Base-by-base conservation (phyloP, 768 basidiomycete species). In the Baorangia bicolor region DNA sequence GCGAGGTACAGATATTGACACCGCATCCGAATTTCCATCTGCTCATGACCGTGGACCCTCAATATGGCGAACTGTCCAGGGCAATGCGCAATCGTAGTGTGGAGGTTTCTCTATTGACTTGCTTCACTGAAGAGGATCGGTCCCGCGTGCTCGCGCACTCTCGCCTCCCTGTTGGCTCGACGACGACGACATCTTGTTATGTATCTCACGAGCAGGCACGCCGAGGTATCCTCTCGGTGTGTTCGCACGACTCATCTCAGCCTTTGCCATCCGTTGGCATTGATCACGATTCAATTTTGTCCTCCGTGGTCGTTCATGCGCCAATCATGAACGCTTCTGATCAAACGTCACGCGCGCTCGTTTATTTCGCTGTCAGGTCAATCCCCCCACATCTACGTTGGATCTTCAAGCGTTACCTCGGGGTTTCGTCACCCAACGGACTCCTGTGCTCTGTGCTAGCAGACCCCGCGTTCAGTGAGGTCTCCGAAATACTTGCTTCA, bases 21-120 rank as follows among this genome's bases (percentile, higher is more conserved):
- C 95, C 97, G 2, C 95, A 98, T 68, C 85, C 88, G 2, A 78
- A 87, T 61, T 99, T 99, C 75, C 83, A 95, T 27, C 76, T 99
- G 6, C 89, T 98, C 74, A 96, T 99, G 94, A 84, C 87, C 2
- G 85, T 95, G 49, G 92, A 99, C 67, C 90, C 93, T 28, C 86
- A 87, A 58, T 81, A 88, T 58, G 97, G 97, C 42, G 97, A 99
- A 72, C 76, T 98, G 12, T 98, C 97, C 2, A 81, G 97, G 35
- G 97, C 97, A 2, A 99, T 99, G 97, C 88, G 97, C 25, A 99
- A 99, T 73, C 85, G 97, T 53, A 96, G 96, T 18, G 77, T 97
- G 34, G 97, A 99, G 71, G 80, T 98, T 44, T 79, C 81, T 28
- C 63, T 94, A 51, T 51, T 78, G 11, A 48, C 66, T 6, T 49